phyloP scores from a whole-genome alignment of 2,329 filamentous ascomycete genomes.

The Trichoderma sp. region DNA sequence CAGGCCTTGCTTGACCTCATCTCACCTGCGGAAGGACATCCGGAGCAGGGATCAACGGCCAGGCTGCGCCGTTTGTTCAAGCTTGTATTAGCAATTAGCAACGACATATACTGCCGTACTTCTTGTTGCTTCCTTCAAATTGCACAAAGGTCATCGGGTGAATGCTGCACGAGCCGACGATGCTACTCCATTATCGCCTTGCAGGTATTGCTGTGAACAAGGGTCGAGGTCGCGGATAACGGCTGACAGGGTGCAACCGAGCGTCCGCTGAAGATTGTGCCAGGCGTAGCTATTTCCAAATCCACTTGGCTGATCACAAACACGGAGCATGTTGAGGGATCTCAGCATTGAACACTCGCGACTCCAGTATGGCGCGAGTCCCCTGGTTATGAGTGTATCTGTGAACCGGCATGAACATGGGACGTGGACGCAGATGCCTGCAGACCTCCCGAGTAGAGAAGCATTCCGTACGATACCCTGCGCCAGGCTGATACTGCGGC shows the following conservation, averaged over 20 bases:
- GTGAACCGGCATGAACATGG: constrained; percentile 10
- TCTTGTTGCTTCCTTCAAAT: neutral
- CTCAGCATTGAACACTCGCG: constrained; percentile 1
- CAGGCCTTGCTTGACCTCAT: constrained; percentile 10
- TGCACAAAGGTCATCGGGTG: neutral
- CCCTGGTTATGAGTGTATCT: neutral
- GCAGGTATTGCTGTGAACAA: constrained; percentile 9
- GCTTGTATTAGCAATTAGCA: neutral
- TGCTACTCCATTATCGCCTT: constrained; percentile 11
- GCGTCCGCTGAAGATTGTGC: constrained; percentile 22
- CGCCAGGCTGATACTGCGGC: neutral
- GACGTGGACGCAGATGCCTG: neutral
- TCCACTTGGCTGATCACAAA: constrained; percentile 13
- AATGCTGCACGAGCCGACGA: constrained; percentile 4
- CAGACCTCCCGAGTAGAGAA: neutral
- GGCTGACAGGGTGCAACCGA: constrained; percentile 14
- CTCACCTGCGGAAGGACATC: constrained; percentile 17
- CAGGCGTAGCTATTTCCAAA: constrained; percentile 26
- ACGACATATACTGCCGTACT: neutral
- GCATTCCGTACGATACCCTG: neutral
- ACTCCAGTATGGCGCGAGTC: constrained; percentile 1
- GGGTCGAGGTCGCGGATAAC: neutral
- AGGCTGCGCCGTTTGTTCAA: neutral
- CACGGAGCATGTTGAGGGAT: neutral
- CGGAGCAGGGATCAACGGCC: constrained; percentile 10